A percentile compares a stretch with the other conserved stretches of the same genome.
phyloP scores from a whole-genome alignment of 2,329 filamentous ascomycete species.

The Paecilomyces variotii region DNA sequence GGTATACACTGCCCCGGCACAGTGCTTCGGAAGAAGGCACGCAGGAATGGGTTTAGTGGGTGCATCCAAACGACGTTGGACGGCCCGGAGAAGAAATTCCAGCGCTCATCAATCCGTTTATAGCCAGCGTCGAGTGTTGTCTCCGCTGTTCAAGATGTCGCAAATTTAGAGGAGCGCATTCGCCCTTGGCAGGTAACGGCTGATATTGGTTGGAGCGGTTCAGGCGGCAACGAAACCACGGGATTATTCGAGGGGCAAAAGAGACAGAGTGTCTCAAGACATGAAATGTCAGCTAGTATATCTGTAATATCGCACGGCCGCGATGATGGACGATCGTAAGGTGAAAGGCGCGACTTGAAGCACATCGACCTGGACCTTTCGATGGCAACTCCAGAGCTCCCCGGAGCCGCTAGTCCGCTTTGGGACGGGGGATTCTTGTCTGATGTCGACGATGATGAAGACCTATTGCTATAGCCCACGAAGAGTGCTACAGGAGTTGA shows the following conservation, averaged over 20 bases:
- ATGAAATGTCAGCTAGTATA: background rate
- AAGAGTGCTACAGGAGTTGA: too few relatives aligned
- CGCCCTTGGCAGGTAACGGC: constrained; percentile 8
- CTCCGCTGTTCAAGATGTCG: constrained; percentile 16
- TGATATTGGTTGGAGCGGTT: background rate
- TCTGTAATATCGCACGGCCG: background rate
- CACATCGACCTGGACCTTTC: background rate
- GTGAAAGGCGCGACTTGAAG: background rate
- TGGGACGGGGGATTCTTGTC: constrained; percentile 1
- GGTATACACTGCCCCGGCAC: constrained; percentile 86
- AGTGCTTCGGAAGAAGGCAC: constrained; percentile 97
- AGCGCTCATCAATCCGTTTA: constrained; percentile 32
- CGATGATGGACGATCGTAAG: background rate
- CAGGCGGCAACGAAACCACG: background rate
- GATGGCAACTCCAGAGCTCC: constrained; percentile 2
- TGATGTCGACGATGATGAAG: background rate
- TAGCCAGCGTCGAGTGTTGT: constrained; percentile 13
- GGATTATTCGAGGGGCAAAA: background rate
- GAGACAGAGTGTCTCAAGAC: background rate
- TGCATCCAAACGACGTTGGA: constrained; percentile 65
- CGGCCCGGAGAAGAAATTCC: constrained; percentile 23
- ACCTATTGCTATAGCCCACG: background rate
- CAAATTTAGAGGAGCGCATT: constrained; percentile 24
- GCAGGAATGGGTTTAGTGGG: constrained; percentile 96
- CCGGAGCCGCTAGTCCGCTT: constrained; percentile 8